Evolutionary conservation across 768 basidiomycete genomes (phyloP), one percentile per base, ranked within the genome.

Genomic region (Phylloporus sp.): DNA sequence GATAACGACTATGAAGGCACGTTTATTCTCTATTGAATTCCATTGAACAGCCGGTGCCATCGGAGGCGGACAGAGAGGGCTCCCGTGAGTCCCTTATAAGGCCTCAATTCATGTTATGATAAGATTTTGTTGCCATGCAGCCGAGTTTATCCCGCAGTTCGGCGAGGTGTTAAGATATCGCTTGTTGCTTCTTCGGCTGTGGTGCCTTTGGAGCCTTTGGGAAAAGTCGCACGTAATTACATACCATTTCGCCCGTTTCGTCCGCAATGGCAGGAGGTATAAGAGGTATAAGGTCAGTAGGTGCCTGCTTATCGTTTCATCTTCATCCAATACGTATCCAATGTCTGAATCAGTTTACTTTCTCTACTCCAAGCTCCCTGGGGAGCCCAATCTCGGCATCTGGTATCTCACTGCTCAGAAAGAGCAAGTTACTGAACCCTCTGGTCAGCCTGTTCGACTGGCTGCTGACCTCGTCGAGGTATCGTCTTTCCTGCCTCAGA

Each of bases 401-500:
- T 20, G n/a, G 15, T 34, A 16, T 15, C 10, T 40, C 45, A 9
- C 7, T 5, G 45, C 12, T 24, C 31, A 35, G n/a, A 3, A 35
- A 35, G 34, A 35, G n/a, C 34, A 15, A 22, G n/a, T 13, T 5
- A 31, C 0, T 4, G 22, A 6, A 20, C 23, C 36, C 6, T 10
- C 4, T 22, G 29, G 29, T 24, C 50, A 52, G 39, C 27, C 39
- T 16, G 53, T 54, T 36, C 27, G 26, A 11, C 39, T 54, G 9
- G n/a, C 2, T 5, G 45, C 20, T n/a, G 50, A 54, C 20, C 39
- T 46, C 9, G 15, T 46, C 40, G n/a, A 45, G 28, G 54, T 55
- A 47, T 40, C n/a, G 1, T 23, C 15, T 42, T 35, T 27, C 38
- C 4, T 13, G 13, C 20, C n/a, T 12, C 9, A 8, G n/a, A 5